A percentile compares a stretch with the other conserved stretches of the same genome.
Evolutionary conservation across 495 filamentous ascomycete genomes (phyloP).

Genomic region (Tuber melanosporum): DNA sequence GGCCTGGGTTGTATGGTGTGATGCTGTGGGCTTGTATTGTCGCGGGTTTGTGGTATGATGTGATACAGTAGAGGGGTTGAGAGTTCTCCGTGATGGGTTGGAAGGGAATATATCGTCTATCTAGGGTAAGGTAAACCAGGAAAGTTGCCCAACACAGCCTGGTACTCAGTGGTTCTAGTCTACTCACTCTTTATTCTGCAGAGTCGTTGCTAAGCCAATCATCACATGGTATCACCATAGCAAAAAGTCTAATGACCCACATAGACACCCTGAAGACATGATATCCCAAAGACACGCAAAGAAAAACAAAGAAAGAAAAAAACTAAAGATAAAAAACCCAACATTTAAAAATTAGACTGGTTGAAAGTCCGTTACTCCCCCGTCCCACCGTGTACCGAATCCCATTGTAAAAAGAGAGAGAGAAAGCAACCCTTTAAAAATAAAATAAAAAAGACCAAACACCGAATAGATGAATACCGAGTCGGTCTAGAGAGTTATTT

Average conservation of each 20-base stretch:
- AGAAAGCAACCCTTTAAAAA: constrained; percentile 2
- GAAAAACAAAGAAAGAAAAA: not conserved
- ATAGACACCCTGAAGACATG: not conserved
- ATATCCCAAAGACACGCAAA: not conserved
- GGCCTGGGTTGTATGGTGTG: too few species aligned
- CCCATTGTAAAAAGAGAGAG: not conserved
- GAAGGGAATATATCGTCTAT: too few species aligned
- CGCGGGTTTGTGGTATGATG: too few species aligned
- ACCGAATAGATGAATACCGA: constrained; percentile 43
- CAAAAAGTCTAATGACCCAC: not conserved
- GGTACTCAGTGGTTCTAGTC: too few species aligned
- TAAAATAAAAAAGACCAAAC: constrained; percentile 27
- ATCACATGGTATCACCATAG: not conserved
- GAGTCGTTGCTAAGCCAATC: not conserved
- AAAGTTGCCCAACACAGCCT: too few species aligned
- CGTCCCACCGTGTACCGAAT: constrained; percentile 12
- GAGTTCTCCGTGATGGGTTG: too few species aligned
- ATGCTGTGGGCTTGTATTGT: too few species aligned
- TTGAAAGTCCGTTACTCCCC: constrained; percentile 37
- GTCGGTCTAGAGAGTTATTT: constrained; percentile 27
- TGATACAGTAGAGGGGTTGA: too few species aligned
- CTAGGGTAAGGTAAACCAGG: too few species aligned
- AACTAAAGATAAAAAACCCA: not conserved
- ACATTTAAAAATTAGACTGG: constrained; percentile 21
- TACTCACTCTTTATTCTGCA: not conserved